A percentile compares a stretch with the other conserved stretches of the same genome.
These are phyloP conservation scores for Puccinellia tenuiflora DNA, from an alignment of 176 grass and related monocot species.

Conservation along the genomic window DNA sequence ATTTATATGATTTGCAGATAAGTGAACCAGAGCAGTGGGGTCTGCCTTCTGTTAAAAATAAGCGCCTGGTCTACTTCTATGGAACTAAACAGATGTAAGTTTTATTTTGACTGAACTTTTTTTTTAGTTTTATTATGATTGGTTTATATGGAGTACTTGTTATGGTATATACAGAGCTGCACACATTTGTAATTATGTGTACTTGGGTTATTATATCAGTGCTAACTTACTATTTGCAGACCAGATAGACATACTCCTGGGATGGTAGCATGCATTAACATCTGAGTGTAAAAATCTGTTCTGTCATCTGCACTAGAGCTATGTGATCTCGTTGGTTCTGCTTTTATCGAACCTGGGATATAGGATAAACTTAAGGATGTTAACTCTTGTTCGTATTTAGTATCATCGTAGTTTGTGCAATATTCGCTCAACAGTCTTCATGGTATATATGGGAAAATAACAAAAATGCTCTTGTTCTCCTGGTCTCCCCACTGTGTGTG, in stretches of 20 bases:
- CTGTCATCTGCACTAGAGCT: background rate
- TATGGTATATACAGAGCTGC: background rate
- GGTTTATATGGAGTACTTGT: background rate
- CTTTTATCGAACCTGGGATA: background rate
- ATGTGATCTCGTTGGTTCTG: background rate
- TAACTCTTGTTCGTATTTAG: background rate
- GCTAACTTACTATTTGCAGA: background rate
- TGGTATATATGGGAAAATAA: background rate
- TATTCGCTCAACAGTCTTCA: background rate
- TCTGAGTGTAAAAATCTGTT: background rate
- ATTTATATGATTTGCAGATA: conserved; percentile 54
- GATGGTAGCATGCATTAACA: background rate
- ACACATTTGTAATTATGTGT: background rate
- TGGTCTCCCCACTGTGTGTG: too few relatives aligned
- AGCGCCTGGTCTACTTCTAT: conserved; percentile 92
- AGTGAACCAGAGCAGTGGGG: conserved; percentile 94
- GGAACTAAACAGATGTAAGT: conserved; percentile 99
- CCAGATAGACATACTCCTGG: background rate
- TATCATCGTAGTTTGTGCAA: background rate
- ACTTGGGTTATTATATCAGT: background rate
- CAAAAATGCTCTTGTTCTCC: background rate
- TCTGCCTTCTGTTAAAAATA: conserved; percentile 67
- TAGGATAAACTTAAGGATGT: background rate
- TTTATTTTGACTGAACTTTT: conserved; percentile 7
- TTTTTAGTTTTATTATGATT: background rate